Base-by-base conservation (phyloP, 148 eudicot genomes). In the Cornus florida region DNA sequence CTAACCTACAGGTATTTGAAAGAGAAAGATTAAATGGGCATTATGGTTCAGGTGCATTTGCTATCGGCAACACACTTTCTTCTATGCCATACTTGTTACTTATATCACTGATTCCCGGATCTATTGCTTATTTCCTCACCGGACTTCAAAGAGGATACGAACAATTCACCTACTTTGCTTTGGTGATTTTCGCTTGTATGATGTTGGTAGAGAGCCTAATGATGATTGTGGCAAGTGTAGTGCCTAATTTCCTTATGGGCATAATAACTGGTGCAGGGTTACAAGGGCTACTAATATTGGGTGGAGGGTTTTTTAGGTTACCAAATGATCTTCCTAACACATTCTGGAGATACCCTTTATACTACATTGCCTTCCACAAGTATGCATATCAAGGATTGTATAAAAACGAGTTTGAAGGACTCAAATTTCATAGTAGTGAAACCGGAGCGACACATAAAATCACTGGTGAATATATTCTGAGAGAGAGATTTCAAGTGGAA, bases 21-120 rank as follows among this genome's bases (percentile, higher is more conserved):
- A 72, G 84, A 70, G 95, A 91, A 74, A 86, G 90, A 32, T 62
- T 90, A 79, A 91, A 91, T 38, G 92, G 94, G 9, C 94, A 89
- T 80, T 91, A 89, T 59, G 77, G 83, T 20, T 69, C 69, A 5
- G 35, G 75, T 46, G 83, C 92, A 66, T 91, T 84, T 65, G 87
- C 84, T 0, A 74, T 91, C 0, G 86, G 84, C 20, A 90, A 91
- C 82, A 88, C 89, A 59, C 13, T 91, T 4, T 88, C 95, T 0
- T 79, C 91, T 19, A 35, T 70, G 0, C 95, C 95, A 0, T 91
- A 77, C 80, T 74, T 87, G 79, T 3, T 87, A 3, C 31, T 89
- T 0, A 70, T 84, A 0, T 78, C 91, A 1, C 2, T 87, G 0
- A 56, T 91, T n/a, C 91, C 94, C 0, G 92, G 92, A 39, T 81